Conservation (phyloP, 1,284 basidiomycete species). For the Moesziomyces sp. region DNA sequence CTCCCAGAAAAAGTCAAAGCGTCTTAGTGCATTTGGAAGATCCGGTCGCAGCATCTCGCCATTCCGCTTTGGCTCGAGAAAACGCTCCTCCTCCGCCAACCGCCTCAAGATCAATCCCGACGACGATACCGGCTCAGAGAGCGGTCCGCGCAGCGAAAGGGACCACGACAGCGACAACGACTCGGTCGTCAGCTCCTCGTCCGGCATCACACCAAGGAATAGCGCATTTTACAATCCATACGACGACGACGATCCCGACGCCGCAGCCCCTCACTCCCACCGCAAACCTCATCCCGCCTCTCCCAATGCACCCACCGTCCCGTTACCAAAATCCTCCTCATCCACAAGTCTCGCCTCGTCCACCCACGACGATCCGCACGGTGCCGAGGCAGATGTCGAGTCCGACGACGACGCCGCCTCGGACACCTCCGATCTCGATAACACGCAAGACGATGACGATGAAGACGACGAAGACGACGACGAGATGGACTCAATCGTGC, state of each 20-base stretch:
- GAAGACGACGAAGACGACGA: slow-evolving; percentile 38
- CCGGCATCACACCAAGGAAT: slow-evolving; percentile 50
- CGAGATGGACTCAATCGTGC: slow-evolving; percentile 46
- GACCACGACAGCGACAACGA: slow-evolving; percentile 46
- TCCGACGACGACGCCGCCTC: slow-evolving; percentile 30
- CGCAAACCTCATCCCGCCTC: slow-evolving; percentile 18
- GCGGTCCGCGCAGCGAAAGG: slow-evolving; percentile 18
- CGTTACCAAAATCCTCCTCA: slow-evolving; percentile 11
- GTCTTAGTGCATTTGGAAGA: slow-evolving; percentile 27
- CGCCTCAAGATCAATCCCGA: slow-evolving; percentile 26
- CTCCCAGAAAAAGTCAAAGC: slow-evolving; percentile 14
- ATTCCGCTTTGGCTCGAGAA: slow-evolving; percentile 34
- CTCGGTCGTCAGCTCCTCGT: slow-evolving; percentile 29
- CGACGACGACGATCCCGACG: slow-evolving; percentile 28
- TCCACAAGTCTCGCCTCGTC: slow-evolving; percentile 15
- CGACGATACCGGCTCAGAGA: slow-evolving; percentile 21
- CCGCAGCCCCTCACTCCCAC: slow-evolving; percentile 14
- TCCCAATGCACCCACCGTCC: background rate
- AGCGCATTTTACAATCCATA: slow-evolving; percentile 46
- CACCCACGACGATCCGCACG: slow-evolving; percentile 16
- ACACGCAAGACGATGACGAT: slow-evolving; percentile 12
- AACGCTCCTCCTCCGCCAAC: slow-evolving; percentile 28
- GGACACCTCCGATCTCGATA: slow-evolving; percentile 14
- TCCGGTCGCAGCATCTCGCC: slow-evolving; percentile 41
- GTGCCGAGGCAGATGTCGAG: slow-evolving; percentile 38